A percentile compares a stretch with the other conserved stretches of the same genome.
Conservation (phyloP, 352 stramenopile species). For the Pythium sp. region DNA sequence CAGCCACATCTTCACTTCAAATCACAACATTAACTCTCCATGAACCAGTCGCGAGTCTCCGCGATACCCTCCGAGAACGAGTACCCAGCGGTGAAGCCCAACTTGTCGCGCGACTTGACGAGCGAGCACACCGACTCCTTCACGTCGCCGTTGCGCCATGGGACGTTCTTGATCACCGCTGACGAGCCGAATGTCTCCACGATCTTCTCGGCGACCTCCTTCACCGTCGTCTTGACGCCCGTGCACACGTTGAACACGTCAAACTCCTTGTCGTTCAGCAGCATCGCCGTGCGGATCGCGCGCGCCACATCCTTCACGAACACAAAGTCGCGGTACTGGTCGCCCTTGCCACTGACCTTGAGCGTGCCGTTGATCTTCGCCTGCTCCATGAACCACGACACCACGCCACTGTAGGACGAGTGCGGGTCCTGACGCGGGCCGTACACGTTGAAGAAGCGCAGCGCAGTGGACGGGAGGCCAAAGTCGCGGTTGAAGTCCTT, state of each 20-base stretch:
- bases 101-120: conserved; percentile 59
- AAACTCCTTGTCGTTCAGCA: conserved; percentile 61
- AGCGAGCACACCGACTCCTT: conserved; percentile 79
- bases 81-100: conserved; percentile 73
- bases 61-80: conserved; percentile 62
- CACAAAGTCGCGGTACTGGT: conserved; percentile 85
- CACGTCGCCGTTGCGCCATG: conserved; percentile 73
- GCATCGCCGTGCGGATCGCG: conserved; percentile 76
- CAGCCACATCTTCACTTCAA: not conserved
- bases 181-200: conserved; percentile 67
- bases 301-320: conserved; percentile 84
- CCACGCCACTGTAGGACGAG: conserved; percentile 81
- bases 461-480: conserved; percentile 67
- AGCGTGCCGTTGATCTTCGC: conserved; percentile 79
- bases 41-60: conserved; percentile 80
- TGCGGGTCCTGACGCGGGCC: conserved; percentile 76
- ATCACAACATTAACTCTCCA: conserved; percentile 21
- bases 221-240: conserved; percentile 67
- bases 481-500: conserved; percentile 62
- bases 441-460: conserved; percentile 88
- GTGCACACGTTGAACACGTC: conserved; percentile 88
- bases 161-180: conserved; percentile 61
- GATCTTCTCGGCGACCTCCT: conserved; percentile 59
- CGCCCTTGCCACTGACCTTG: conserved; percentile 72
- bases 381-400: conserved; percentile 88